phyloP scores from a whole-genome alignment of 768 basidiomycete species.

The Kwoniella sp. region DNA sequence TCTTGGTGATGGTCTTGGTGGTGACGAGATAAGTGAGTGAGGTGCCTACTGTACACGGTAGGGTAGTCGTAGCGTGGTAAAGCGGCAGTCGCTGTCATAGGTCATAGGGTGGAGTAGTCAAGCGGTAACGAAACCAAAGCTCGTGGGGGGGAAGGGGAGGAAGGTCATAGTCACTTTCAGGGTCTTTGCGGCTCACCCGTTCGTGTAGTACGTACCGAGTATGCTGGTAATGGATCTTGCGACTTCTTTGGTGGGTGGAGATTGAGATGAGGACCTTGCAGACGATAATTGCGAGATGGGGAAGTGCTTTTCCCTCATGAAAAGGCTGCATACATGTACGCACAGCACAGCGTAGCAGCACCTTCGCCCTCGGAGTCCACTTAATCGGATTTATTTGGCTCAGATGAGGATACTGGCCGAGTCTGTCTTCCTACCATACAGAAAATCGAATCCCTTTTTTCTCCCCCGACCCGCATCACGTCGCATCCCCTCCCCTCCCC shows the following conservation, averaged over 20 bases:
- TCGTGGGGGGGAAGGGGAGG: neutral
- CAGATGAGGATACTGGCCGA: neutral
- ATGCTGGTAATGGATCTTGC: too few species aligned
- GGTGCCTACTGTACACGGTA: neutral
- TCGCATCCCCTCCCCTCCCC: neutral
- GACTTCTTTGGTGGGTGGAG: too few species aligned
- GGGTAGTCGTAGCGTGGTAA: neutral
- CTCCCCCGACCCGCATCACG: conserved; percentile 1
- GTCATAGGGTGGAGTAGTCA: neutral
- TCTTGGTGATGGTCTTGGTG: too few species aligned
- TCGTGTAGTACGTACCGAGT: too few species aligned
- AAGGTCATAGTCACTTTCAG: neutral
- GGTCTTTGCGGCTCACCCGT: neutral
- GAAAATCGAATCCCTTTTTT: neutral
- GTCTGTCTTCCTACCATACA: too few species aligned
- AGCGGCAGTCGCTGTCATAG: neutral
- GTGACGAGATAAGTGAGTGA: conserved; percentile 1
- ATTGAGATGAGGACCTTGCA: too few species aligned
- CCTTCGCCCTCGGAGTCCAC: neutral
- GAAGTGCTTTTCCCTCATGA: too few species aligned
- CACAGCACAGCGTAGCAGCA: too few species aligned
- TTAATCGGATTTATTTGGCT: neutral
- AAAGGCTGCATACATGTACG: too few species aligned
- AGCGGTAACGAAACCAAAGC: neutral
- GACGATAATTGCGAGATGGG: too few species aligned